Evolutionary conservation across 768 basidiomycete species (phyloP).

Genomic region (Pseudohyphozyma bogoriensis): DNA sequence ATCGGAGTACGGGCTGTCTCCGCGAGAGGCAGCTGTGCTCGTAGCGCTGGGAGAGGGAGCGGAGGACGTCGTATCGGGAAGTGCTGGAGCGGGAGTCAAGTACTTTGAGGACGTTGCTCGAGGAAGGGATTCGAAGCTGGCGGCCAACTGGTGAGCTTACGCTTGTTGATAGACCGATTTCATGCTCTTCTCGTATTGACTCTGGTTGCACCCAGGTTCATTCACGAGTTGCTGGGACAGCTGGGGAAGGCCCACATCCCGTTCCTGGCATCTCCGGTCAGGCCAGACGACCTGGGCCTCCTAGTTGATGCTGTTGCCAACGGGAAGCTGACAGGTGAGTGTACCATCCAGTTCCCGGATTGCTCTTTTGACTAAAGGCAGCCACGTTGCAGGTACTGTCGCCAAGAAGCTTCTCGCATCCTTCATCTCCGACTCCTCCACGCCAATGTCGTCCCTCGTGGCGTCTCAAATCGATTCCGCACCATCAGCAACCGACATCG

Average conservation of each 20-base stretch:
- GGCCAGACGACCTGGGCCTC: slow-evolving; percentile 57
- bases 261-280: slow-evolving; percentile 53
- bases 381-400: slow-evolving; percentile 58
- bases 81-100: slow-evolving; percentile 52
- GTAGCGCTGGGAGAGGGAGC: slow-evolving; percentile 55
- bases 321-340: slow-evolving; percentile 58
- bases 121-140: slow-evolving; percentile 55
- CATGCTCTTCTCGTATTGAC: neutral
- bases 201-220: slow-evolving; percentile 53
- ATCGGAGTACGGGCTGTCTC: slow-evolving; percentile 46
- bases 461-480: slow-evolving; percentile 44
- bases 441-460: slow-evolving; percentile 38
- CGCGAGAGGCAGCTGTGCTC: slow-evolving; percentile 63
- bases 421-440: slow-evolving; percentile 45
- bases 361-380: too few species aligned
- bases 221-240: slow-evolving; percentile 74
- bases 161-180: neutral
- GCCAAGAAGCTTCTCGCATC: slow-evolving; percentile 67
- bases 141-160: slow-evolving; percentile 69
- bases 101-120: slow-evolving; percentile 69
- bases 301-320: slow-evolving; percentile 64
- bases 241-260: slow-evolving; percentile 52
- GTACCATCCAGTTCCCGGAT: too few species aligned
- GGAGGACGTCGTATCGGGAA: slow-evolving; percentile 56
- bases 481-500: slow-evolving; percentile 40